Percentiles rank a stretch among this genome's conserved stretches.
phyloP scores from a whole-genome alignment of 441 rosid species.

The Syzygium syzygioides region DNA sequence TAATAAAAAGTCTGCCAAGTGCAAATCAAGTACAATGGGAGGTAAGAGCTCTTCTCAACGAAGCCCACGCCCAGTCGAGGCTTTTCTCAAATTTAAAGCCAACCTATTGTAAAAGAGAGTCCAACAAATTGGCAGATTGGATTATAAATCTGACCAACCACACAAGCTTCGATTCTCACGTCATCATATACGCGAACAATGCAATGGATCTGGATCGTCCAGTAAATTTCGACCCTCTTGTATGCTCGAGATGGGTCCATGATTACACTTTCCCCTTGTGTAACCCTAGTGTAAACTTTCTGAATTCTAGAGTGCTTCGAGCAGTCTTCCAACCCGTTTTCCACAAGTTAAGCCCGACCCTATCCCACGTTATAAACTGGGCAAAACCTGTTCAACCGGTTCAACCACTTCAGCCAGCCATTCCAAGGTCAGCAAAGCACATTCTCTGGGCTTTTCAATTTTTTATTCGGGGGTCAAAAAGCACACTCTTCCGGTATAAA shows the following conservation, averaged over 20 bases:
- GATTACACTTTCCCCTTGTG: not conserved
- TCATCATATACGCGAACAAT: not conserved
- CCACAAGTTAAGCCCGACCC: not conserved
- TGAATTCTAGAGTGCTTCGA: not conserved
- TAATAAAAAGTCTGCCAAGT: not conserved
- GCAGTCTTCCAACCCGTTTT: not conserved
- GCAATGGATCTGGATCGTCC: not conserved
- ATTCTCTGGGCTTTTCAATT: not conserved
- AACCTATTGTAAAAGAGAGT: not conserved
- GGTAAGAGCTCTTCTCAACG: not conserved
- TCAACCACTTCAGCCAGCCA: not conserved
- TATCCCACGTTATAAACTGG: not conserved
- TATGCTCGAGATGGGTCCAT: not conserved
- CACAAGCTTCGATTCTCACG: not conserved
- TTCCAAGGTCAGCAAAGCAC: not conserved
- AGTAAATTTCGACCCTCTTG: not conserved
- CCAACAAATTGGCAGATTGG: not conserved
- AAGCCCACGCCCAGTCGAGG: not conserved
- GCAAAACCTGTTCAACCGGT: not conserved
- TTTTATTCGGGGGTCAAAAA: not conserved
- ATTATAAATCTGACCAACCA: not conserved
- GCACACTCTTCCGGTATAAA: not conserved
- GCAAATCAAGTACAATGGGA: not conserved
- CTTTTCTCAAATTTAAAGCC: not conserved
- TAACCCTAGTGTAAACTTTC: not conserved